phyloP scores from a whole-genome alignment of 2,329 filamentous ascomycete species.

The Hymenoscyphus repandus region DNA sequence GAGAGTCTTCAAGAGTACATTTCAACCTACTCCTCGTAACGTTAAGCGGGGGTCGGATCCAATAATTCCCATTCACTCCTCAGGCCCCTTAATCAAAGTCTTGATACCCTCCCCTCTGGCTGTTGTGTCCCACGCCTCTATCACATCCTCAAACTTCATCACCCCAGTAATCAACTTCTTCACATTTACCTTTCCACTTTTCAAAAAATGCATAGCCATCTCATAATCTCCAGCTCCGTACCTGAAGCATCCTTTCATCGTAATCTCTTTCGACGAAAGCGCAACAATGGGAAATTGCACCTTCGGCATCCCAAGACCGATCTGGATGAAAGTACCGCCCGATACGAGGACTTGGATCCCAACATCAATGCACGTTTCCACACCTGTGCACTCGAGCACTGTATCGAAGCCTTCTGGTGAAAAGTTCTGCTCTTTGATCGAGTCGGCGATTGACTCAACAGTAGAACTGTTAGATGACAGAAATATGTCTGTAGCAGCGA shows the following conservation, averaged over 20 bases:
- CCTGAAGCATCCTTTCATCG: constrained; percentile 45
- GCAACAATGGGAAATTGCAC: constrained; percentile 47
- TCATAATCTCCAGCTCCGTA: constrained; percentile 47
- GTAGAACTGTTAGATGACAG: constrained; percentile 29
- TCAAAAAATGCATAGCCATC: constrained; percentile 42
- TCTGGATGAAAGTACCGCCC: constrained; percentile 47
- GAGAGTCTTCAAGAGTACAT: too few species aligned
- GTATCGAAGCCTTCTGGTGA: constrained; percentile 43
- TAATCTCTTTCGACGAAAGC: constrained; percentile 43
- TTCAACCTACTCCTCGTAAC: too few species aligned
- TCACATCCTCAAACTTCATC: constrained; percentile 40
- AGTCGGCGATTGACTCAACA: constrained; percentile 34
- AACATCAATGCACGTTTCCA: constrained; percentile 42
- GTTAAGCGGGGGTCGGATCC: too few species aligned
- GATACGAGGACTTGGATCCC: constrained; percentile 40
- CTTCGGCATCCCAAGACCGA: constrained; percentile 31
- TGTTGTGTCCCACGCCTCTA: constrained; percentile 36
- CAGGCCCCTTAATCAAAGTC: constrained; percentile 13
- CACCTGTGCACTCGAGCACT: constrained; percentile 44
- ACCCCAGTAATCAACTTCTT: constrained; percentile 34
- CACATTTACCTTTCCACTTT: constrained; percentile 18
- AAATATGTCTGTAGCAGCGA: constrained; percentile 18
- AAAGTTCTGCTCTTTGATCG: constrained; percentile 35
- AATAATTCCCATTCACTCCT: too few species aligned
- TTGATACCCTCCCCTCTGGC: constrained; percentile 20